These are phyloP conservation scores for Posidonia australis DNA, from an alignment of 106 monocot genomes.

Conservation along the genomic window DNA sequence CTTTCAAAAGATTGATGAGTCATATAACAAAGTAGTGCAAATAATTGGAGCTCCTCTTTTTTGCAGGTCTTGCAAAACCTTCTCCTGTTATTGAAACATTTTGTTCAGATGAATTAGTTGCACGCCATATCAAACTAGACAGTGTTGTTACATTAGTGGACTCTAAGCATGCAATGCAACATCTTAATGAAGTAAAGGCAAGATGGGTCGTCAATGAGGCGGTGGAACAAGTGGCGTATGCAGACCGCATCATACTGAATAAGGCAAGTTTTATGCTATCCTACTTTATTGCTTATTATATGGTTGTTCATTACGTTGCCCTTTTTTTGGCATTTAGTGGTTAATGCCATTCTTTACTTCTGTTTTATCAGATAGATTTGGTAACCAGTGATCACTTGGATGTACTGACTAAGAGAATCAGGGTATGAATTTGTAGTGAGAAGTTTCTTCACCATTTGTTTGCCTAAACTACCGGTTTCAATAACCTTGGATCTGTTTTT, in stretches of 20 bases:
- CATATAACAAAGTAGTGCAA: background rate
- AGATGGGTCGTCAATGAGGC: slow-evolving; percentile 98
- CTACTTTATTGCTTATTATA: background rate
- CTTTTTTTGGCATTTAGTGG: background rate
- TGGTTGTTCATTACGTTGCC: background rate
- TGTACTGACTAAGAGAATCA: slow-evolving; percentile 48
- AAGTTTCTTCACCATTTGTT: background rate
- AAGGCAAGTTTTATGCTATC: slow-evolving; percentile 31
- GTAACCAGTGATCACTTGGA: slow-evolving; percentile 52
- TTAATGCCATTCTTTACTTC: background rate
- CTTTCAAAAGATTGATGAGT: background rate
- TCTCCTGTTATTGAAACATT: slow-evolving; percentile 97
- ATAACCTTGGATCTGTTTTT: background rate
- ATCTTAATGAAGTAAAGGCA: slow-evolving; percentile 88
- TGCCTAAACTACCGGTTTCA: background rate
- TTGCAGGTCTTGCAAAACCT: slow-evolving; percentile 89
- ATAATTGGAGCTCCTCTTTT: background rate
- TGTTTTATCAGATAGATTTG: slow-evolving; percentile 63
- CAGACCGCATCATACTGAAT: slow-evolving; percentile 91
- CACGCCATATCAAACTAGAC: slow-evolving; percentile 82
- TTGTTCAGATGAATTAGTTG: slow-evolving; percentile 83
- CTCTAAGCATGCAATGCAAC: slow-evolving; percentile 93
- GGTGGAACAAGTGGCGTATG: slow-evolving; percentile 95
- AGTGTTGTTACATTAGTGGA: slow-evolving; percentile 95
- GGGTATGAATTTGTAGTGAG: slow-evolving; percentile 20